A percentile compares a stretch with the other conserved stretches of the same genome.
phyloP scores from a whole-genome alignment of 148 eudicot species.

The Rheum nobile region DNA sequence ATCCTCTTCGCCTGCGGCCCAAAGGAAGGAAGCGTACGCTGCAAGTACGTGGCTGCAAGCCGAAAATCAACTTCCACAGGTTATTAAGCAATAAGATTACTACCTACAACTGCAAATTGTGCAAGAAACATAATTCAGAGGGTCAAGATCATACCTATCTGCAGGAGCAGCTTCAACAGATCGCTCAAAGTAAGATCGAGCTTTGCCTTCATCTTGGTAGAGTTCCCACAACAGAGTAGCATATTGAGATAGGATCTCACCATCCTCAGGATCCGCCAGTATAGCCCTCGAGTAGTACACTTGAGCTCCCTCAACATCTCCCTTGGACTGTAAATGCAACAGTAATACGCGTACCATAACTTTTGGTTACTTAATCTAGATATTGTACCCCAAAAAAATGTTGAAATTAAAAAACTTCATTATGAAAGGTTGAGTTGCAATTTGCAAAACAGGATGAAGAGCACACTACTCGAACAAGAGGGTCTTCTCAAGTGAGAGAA shows the following conservation, averaged over 20 bases:
- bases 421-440: neutral
- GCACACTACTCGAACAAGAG: too few relatives aligned
- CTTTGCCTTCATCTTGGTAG: slow-evolving; percentile 9
- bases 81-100: neutral
- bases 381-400: too few relatives aligned
- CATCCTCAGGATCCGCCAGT: neutral
- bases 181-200: slow-evolving; percentile 8
- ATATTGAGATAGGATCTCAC: slow-evolving; percentile 8
- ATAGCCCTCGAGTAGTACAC: slow-evolving; percentile 3
- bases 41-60: slow-evolving; percentile 8
- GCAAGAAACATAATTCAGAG: neutral
- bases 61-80: neutral
- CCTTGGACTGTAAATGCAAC: slow-evolving; percentile 1
- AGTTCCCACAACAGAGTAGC: slow-evolving; percentile 8
- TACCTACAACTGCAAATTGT: neutral
- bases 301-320: slow-evolving; percentile 10
- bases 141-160: slow-evolving; percentile 5
- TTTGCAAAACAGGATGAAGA: neutral
- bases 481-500: too few relatives aligned
- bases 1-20: slow-evolving; percentile 2
- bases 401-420: too few relatives aligned
- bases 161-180: slow-evolving; percentile 3
- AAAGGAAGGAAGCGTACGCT: slow-evolving; percentile 5
- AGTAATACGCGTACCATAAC: neutral
- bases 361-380: too few relatives aligned